phyloP scores from a whole-genome alignment of 2,329 filamentous ascomycete species.

The Aspergillus sp. region DNA sequence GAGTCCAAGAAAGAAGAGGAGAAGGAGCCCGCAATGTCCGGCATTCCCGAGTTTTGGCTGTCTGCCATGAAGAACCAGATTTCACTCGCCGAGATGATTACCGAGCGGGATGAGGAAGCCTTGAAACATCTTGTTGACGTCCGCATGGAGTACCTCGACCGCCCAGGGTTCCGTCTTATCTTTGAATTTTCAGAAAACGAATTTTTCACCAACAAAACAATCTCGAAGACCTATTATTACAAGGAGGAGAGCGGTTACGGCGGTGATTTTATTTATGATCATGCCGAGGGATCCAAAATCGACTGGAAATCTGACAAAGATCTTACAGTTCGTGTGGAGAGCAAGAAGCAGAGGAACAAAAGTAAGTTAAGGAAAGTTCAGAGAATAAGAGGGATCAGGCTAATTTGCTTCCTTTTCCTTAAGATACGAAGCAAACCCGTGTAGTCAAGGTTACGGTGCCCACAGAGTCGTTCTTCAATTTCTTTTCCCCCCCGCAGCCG shows the following conservation, averaged over 20 bases:
- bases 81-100: slow-evolving; percentile 96
- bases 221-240: slow-evolving; percentile 98
- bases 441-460: slow-evolving; percentile 99
- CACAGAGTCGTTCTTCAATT: slow-evolving; percentile 98
- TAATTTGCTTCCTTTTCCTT: slow-evolving; percentile 9
- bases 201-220: slow-evolving; percentile 93
- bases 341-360: slow-evolving; percentile 99
- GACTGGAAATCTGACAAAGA: slow-evolving; percentile 94
- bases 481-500: slow-evolving; percentile 91
- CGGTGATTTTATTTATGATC: slow-evolving; percentile 98
- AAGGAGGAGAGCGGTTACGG: slow-evolving; percentile 98
- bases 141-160: slow-evolving; percentile 98
- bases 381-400: background rate
- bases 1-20: slow-evolving; percentile 42
- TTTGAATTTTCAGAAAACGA: slow-evolving; percentile 95
- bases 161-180: slow-evolving; percentile 94
- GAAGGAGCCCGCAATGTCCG: slow-evolving; percentile 50
- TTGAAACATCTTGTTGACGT: slow-evolving; percentile 87
- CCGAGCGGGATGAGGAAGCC: slow-evolving; percentile 89
- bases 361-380: slow-evolving; percentile 54
- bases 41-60: slow-evolving; percentile 98
- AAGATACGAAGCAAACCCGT: slow-evolving; percentile 97
- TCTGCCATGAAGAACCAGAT: slow-evolving; percentile 99
- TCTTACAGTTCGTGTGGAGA: slow-evolving; percentile 88
- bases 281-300: slow-evolving; percentile 96